Percentiles rank a stretch among this genome's conserved stretches.
Conservation (phyloP, 129 eudicot genomes). For the sunflower (Helianthus annuus) region HanXRQr2.0-SUNRISE NC_035445.2:164896853-164897352, state of each 20-base stretch:
- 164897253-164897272: too few species aligned
- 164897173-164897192: not conserved
- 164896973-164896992: constrained; percentile 93
- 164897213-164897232: not conserved
- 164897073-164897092: constrained; percentile 53
- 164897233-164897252: not conserved
- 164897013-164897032: constrained; percentile 78
- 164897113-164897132: not conserved
- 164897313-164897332: not conserved
- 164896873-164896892: constrained; percentile 62
- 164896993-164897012: constrained; percentile 69
- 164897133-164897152: not conserved
- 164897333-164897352: not conserved
- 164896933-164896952: not conserved
- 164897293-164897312: too few species aligned
- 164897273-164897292: too few species aligned
- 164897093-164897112: constrained; percentile 9
- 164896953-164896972: constrained; percentile 70
- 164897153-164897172: not conserved
- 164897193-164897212: not conserved
- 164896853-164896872: constrained; percentile 73
- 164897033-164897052: constrained; percentile 81
- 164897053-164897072: constrained; percentile 83
- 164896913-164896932: constrained; percentile 3
- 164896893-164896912: constrained; percentile 12